Evolutionary conservation across 345 rosid species (phyloP), one percentile per base, ranked within the genome.

Genomic region (Trapa incisa): DNA sequence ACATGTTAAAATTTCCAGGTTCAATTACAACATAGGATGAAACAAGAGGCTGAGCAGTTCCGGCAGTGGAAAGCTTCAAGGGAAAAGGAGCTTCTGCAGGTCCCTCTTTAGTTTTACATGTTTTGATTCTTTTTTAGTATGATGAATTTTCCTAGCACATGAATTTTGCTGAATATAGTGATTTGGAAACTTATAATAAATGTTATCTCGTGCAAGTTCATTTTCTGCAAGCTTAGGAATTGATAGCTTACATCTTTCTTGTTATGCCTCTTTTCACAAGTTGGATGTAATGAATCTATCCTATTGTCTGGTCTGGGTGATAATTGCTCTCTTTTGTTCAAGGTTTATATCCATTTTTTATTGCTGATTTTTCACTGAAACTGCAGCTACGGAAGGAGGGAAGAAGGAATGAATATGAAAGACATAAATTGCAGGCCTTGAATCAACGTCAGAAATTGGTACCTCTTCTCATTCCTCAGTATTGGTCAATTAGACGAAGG

Each of bases 381-480:
- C 47, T 70, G 70, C 87, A 94, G 99, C 78, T 94, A 69, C 83
- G 87, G 67, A 94, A 94, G 82, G 97, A 94, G 74, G 99, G 97
- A 68, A 81, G 99, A 70, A 87, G 91, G 83, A 94, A 90, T 65
- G 99, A 94, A 77, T 91, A 89, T 74, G 99, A 94, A 85, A 87
- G 97, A 81, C 99, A 94, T 75, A 94, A 91, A 75, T 79, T 94
- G 75, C 99, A 91, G 82, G 84, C 97, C 76, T 70, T 94, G 70
- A 91, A 94, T 77, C 97, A 94, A 77, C 95, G 99, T 61, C 97
- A 94, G 83, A 94, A 89, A 83, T 71, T 89, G 99, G 96, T 91
- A 72, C 80, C 76, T 62, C 22, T 35, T 48, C 57, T 62, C 33
- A 52, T 15, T 48, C 57, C 57, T 16, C 11, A 4, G 33, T 61